Percentiles rank a stretch among this genome's conserved stretches.
Conservation (phyloP, 495 filamentous ascomycete genomes). For the Talaromyces thailandensis region DNA sequence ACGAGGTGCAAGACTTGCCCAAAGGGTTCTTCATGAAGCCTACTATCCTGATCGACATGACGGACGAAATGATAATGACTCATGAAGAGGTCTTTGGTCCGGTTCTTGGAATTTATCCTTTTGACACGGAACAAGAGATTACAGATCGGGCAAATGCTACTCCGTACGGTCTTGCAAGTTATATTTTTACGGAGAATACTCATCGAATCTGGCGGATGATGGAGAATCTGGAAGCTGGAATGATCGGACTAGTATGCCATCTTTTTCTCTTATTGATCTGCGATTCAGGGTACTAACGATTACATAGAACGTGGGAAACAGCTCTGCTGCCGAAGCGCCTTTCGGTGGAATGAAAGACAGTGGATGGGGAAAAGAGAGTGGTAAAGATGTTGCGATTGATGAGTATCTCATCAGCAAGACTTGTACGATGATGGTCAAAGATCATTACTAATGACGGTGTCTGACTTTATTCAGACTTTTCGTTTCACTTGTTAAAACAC, state of each 20-base stretch:
- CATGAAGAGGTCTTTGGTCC: conserved; percentile 23
- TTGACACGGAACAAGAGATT: conserved; percentile 22
- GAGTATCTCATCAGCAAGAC: conserved; percentile 4
- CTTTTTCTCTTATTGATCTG: neutral
- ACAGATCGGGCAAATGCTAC: conserved; percentile 18
- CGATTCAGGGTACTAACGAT: neutral
- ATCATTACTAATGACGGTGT: conserved; percentile 8
- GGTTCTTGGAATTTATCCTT: conserved; percentile 14
- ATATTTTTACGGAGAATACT: conserved; percentile 19
- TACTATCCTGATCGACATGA: conserved; percentile 63
- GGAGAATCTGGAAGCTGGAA: conserved; percentile 20
- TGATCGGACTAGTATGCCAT: conserved; percentile 22
- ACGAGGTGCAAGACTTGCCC: neutral
- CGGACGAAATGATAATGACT: conserved; percentile 23
- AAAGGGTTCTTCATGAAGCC: conserved; percentile 49
- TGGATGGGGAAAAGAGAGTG: conserved; percentile 35
- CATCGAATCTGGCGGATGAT: conserved; percentile 16
- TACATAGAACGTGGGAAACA: conserved; percentile 31
- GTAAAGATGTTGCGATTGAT: neutral
- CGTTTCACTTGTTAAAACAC: too few species aligned
- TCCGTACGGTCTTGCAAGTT: conserved; percentile 19
- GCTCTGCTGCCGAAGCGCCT: conserved; percentile 31
- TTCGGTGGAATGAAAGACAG: conserved; percentile 46
- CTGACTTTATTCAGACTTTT: too few species aligned
- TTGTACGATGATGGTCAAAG: conserved; percentile 1